Percentiles rank a stretch among this genome's conserved stretches.
Conservation (phyloP, 2,329 filamentous ascomycete species). For the Fusarium sacchari region DNA sequence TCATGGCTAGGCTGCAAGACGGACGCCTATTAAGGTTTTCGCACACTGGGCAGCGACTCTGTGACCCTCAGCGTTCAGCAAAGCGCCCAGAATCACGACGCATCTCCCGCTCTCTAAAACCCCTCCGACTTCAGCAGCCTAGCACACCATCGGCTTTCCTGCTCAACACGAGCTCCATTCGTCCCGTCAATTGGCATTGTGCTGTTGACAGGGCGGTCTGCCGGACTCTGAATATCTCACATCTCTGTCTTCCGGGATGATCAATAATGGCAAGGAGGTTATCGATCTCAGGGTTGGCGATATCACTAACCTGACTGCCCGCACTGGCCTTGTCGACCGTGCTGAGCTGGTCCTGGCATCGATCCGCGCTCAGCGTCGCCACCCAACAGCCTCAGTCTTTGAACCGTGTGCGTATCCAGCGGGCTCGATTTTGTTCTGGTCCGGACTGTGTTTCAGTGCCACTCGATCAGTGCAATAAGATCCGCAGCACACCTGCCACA, state of each 20-base stretch:
- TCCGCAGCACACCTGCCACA: not conserved
- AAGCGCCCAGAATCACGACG: not conserved
- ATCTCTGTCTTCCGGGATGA: rapidly evolving
- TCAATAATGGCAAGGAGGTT: not conserved
- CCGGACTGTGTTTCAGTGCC: not conserved
- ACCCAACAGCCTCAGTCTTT: rapidly evolving
- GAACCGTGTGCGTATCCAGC: rapidly evolving
- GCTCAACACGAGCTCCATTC: not conserved
- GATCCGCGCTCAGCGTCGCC: rapidly evolving
- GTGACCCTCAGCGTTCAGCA: not conserved
- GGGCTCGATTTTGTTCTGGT: rapidly evolving
- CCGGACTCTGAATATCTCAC: not conserved
- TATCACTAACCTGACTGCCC: not conserved
- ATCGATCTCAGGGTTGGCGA: not conserved
- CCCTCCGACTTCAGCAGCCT: not conserved
- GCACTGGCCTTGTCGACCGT: rapidly evolving
- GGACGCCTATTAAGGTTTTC: not conserved
- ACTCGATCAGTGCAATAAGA: rapidly evolving
- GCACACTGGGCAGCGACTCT: rapidly evolving
- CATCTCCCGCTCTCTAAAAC: not conserved
- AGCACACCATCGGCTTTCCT: not conserved
- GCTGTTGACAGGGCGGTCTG: not conserved
- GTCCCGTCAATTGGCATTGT: not conserved
- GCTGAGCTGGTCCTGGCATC: not conserved
- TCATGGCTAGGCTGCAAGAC: not conserved